Conservation (phyloP, 768 basidiomycete genomes). For the Hygrophoropsis aurantiaca region DNA sequence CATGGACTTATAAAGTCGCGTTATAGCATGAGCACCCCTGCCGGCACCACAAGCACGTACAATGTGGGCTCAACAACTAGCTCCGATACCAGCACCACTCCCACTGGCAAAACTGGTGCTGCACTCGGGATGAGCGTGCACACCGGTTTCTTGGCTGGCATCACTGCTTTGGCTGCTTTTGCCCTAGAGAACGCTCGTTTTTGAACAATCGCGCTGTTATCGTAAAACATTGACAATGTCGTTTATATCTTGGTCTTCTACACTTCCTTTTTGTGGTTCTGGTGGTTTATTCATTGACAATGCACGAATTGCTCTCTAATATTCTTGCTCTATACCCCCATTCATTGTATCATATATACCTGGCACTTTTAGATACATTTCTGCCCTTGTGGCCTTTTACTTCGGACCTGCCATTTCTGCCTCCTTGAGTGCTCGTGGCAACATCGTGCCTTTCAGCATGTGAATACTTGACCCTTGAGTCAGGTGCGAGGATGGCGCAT, state of each 20-base stretch:
- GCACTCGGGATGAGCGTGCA: slow-evolving; percentile 24
- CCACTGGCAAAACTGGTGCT: slow-evolving; percentile 32
- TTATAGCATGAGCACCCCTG: not conserved
- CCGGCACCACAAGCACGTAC: not conserved
- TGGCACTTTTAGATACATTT: too few relatives aligned
- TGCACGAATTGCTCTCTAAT: too few relatives aligned
- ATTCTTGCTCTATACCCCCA: too few relatives aligned
- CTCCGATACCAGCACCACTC: slow-evolving; percentile 23
- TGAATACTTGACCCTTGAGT: too few relatives aligned
- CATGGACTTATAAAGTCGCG: too few relatives aligned
- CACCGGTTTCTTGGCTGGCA: slow-evolving; percentile 31
- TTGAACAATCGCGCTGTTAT: slow-evolving; percentile 11
- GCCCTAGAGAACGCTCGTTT: slow-evolving; percentile 20
- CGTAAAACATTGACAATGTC: too few relatives aligned
- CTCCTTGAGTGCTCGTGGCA: too few relatives aligned
- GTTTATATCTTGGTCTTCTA: not conserved
- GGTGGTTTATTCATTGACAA: not conserved
- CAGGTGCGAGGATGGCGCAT: too few relatives aligned
- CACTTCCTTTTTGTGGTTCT: slow-evolving; percentile 4
- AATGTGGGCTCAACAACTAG: slow-evolving; percentile 13
- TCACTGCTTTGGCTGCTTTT: slow-evolving; percentile 36
- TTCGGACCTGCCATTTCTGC: too few relatives aligned
- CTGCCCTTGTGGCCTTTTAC: too few relatives aligned
- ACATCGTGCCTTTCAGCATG: too few relatives aligned
- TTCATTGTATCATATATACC: too few relatives aligned